These are phyloP conservation scores for Scenedesmus sp. DNA, from an alignment of 163 green algal species.

Conservation along the genomic window DNA sequence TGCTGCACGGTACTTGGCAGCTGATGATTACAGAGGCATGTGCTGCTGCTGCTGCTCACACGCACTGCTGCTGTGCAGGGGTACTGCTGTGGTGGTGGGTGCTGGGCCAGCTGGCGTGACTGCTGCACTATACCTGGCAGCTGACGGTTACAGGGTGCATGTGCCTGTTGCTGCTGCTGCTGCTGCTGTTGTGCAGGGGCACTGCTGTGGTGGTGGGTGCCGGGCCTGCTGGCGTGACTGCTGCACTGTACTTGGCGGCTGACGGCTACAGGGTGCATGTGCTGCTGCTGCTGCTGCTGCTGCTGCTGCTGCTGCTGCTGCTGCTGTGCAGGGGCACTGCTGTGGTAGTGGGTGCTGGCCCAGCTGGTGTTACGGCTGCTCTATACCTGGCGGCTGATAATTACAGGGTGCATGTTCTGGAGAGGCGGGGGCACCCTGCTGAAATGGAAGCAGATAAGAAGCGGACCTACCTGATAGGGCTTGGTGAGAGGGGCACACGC, in stretches of 20 bases:
- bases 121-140: too few species aligned
- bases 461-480: conserved; percentile 45
- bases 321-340: conserved; percentile 15
- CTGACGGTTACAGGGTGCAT: too few species aligned
- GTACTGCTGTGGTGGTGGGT: too few species aligned
- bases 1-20: too few species aligned
- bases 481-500: conserved; percentile 1
- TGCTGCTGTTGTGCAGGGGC: background rate
- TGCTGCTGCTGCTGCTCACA: too few species aligned
- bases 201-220: background rate
- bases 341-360: conserved; percentile 34
- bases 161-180: too few species aligned
- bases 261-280: background rate
- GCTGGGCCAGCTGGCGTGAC: too few species aligned
- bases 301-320: background rate
- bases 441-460: conserved; percentile 22
- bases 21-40: too few species aligned
- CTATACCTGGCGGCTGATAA: conserved; percentile 21
- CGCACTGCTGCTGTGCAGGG: too few species aligned
- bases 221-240: background rate
- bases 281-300: background rate
- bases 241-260: too few species aligned
- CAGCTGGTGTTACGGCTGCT: conserved; percentile 30
- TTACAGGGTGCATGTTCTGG: conserved; percentile 40
- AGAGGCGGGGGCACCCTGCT: conserved; percentile 35